Base-by-base conservation (phyloP, 2,329 filamentous ascomycete genomes). In the Cryphonectria nitschkei region DNA sequence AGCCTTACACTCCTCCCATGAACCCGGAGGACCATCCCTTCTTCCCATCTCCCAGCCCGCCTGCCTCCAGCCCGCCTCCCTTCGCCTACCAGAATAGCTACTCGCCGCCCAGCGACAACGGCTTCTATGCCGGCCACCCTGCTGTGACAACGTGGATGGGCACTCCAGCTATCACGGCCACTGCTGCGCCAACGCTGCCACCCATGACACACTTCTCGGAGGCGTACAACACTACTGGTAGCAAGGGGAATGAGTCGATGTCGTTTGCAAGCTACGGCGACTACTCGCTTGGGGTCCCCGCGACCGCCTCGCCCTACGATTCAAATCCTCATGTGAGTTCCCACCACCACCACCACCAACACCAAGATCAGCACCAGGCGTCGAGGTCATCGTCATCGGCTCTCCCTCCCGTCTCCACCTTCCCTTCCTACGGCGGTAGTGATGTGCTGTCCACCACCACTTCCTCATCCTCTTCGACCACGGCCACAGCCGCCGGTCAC, bases 291-390 rank as follows among this genome's bases (percentile, higher is more conserved):
- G 85, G 86, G 66, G 87, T 93, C 78, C 90, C 92, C 76, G 87
- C 92, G 75, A 85, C 86, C 78, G 82, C 85, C 70, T 85, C 88
- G 75, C 84, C 87, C 37, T 93, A 93, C 84, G 88, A 92, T 79
- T 88, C 88, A 80, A 87, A 88, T 81, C 88, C 90, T 86, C 91
- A 93, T 88, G 92, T 94, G 90, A 91, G 89, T 90, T 84, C 80
- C 77, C 83, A 82, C 78, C 78, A 80, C 77, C 77, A 79, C 79
- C 78, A 79, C 76, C 79, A 70, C 63, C 73, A 71, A 67, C 66
- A 68, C 65, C 71, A 68, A 32, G 43, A 54, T 22, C 54, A 67
- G 46, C 65, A 64, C 61, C 63, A 65, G 63, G 67, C 67, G 67
- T 56, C 67, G 67, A 68, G 67, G 37, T 64, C 37, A 63, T 63